Evolutionary conservation across 257 asterid species (phyloP), one percentile per base, ranked within the genome.

Genomic region (Solanum medicagineum): DNA sequence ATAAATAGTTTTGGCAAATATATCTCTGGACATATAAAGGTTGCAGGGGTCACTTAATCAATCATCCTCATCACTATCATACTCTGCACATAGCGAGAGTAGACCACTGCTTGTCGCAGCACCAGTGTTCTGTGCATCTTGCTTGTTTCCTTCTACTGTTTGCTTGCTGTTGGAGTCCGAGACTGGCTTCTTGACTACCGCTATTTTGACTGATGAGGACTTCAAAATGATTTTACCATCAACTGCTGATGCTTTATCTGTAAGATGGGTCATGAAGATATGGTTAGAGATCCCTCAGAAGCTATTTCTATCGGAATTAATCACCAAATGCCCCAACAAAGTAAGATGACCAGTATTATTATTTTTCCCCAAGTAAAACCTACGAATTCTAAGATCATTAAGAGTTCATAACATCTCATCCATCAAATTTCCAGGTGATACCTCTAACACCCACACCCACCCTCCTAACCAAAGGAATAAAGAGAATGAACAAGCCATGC

Each of bases 41-140:
- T 62, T 55, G 19, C 11, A 80, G 45, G 82, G 20, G 8, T 49
- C 81, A 51, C 57, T 24, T 0, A 24, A 77, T 77, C 83, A 77
- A 16, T 91, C 91, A 11, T 91, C 93, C 12, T 92, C 95, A 8
- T 91, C 92, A 42, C 93, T 92, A 19, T 90, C 97, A 86, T 95
- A 95, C 69, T 84, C 89, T 84, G 91, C 92, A 87, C 91, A 89
- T 14, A 94, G 60, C 19, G 96, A 94, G 45, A 81, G 93, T 81
- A 94, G 85, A 26, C 91, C 92, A 59, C 40, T 49, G 83, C 77
- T 87, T 44, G 89, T 29, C 17, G 19, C 84, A 40, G 26, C 84
- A 40, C 70, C 44, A 11, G 83, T 81, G 17, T 83, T 69, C 32
- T 57, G 83, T 5, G 84, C 80, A 56, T 71, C 90, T 69, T 82